phyloP scores from a whole-genome alignment of 1,284 basidiomycete species.

The Puccinia novopanici region DNA sequence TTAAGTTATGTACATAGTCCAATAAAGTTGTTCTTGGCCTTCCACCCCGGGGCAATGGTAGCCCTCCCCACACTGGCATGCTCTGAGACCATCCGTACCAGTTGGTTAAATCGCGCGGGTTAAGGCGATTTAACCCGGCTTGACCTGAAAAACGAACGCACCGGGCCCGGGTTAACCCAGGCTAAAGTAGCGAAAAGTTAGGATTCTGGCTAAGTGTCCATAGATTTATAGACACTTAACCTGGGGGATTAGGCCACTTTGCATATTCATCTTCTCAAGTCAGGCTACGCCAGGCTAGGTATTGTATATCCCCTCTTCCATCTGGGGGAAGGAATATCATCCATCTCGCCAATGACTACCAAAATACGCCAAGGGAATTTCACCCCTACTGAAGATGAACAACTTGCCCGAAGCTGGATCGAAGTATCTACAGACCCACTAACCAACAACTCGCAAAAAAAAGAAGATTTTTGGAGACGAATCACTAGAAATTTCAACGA shows the following conservation, averaged over 20 bases:
- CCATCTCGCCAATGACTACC: no score
- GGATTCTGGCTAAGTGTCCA: background rate
- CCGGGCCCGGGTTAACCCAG: background rate
- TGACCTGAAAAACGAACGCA: background rate
- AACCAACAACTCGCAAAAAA: conserved; percentile 1
- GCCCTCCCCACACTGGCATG: no score
- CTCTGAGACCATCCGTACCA: no score
- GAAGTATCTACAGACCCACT: background rate
- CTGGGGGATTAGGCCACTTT: background rate
- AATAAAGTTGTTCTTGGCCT: no score
- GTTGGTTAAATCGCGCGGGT: no score
- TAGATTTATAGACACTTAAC: no score
- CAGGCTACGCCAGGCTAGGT: background rate
- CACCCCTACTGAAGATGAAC: background rate
- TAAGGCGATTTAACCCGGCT: background rate
- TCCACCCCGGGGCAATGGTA: no score
- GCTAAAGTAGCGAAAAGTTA: background rate
- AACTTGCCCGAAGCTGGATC: background rate
- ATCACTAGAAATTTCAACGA: background rate
- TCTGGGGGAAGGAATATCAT: no score
- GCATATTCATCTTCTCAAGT: background rate
- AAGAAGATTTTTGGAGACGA: background rate
- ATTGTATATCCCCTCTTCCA: no score
- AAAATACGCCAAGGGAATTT: background rate
- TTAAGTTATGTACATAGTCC: no score